Conservation (phyloP, 2,329 filamentous ascomycete species). For the Diaporthe batatas region DNA sequence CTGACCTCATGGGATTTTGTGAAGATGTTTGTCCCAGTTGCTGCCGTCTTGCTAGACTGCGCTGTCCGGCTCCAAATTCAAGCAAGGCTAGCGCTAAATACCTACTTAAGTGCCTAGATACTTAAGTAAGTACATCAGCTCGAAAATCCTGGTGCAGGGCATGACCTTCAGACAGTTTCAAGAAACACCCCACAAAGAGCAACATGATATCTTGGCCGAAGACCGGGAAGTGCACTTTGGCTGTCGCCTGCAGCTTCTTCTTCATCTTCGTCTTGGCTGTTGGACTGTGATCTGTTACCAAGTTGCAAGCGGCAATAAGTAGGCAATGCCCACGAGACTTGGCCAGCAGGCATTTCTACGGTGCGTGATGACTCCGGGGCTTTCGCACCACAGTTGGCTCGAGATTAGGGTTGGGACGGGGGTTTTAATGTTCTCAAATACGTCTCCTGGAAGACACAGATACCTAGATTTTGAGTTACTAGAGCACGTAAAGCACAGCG, state of each 20-base stretch:
- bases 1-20: not conserved
- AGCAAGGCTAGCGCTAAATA: no score
- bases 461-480: not conserved
- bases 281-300: not conserved
- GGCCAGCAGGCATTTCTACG: not conserved
- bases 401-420: not conserved
- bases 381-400: not conserved
- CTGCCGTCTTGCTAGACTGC: not conserved
- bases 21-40: not conserved
- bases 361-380: not conserved
- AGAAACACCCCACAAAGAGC: not conserved
- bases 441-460: no score
- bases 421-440: not conserved
- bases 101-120: no score
- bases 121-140: no score
- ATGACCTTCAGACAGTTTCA: not conserved
- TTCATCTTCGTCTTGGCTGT: not conserved
- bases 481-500: not conserved
- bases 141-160: not conserved
- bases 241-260: not conserved
- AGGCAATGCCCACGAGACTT: not conserved
- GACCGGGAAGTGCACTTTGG: not conserved
- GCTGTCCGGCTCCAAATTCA: not conserved
- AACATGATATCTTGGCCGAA: not conserved
- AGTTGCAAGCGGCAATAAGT: not conserved